Evolutionary conservation across 352 stramenopile genomes (phyloP).

Genomic region (Phytopythium delawarense): DNA sequence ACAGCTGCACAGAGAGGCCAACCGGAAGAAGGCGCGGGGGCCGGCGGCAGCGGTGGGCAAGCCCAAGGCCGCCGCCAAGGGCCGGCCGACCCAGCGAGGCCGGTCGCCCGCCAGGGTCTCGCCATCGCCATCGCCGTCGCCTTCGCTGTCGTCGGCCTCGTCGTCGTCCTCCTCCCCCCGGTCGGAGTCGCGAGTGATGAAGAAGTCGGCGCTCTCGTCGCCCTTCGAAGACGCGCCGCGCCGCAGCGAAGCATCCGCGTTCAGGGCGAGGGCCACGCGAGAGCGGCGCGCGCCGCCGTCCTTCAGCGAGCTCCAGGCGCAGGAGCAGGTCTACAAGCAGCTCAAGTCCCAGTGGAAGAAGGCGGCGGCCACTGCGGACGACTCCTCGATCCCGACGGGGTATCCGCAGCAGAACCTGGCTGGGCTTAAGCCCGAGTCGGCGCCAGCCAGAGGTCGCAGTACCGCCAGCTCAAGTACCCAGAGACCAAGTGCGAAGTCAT

Average conservation of each 20-base stretch:
- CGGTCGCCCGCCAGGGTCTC: not conserved
- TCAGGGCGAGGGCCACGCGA: not conserved
- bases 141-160: not conserved
- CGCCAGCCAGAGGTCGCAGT: not conserved
- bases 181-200: not conserved
- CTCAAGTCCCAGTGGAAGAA: not conserved
- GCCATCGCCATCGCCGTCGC: not conserved
- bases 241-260: not conserved
- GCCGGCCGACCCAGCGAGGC: not conserved
- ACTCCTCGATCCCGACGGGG: not conserved
- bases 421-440: not conserved
- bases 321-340: constrained; percentile 1
- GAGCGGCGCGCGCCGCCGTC: not conserved
- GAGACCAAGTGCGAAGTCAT: not conserved
- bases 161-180: not conserved
- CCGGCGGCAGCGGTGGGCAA: not conserved
- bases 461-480: not conserved
- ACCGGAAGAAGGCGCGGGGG: constrained; percentile 2
- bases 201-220: not conserved
- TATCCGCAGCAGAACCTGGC: not conserved
- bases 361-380: not conserved
- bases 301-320: not conserved
- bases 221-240: not conserved
- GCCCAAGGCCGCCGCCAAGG: not conserved
- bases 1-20: constrained; percentile 19